phyloP scores from a whole-genome alignment of 2,329 filamentous ascomycete species.

The Macrophomina tecta region DNA sequence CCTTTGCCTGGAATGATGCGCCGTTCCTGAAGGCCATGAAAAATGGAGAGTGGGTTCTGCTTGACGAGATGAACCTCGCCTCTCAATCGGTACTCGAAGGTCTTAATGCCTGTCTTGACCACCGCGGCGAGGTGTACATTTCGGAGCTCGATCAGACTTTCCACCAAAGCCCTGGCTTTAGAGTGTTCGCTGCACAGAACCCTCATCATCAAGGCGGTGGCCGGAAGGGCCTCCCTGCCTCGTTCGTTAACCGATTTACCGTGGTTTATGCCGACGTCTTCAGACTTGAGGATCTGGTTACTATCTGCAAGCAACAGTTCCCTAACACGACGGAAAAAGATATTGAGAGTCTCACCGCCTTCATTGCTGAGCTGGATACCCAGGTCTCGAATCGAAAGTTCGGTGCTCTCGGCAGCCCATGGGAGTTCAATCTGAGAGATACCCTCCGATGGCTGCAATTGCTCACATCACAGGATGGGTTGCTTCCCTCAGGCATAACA shows the following conservation, averaged over 20 bases:
- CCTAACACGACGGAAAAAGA: slow-evolving; percentile 65
- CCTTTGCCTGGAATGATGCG: slow-evolving; percentile 94
- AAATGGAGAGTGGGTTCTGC: slow-evolving; percentile 90
- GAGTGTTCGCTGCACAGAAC: slow-evolving; percentile 96
- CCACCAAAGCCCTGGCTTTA: slow-evolving; percentile 84
- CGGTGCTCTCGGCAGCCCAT: slow-evolving; percentile 72
- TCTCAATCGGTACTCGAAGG: slow-evolving; percentile 97
- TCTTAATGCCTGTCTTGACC: slow-evolving; percentile 93
- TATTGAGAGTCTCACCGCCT: slow-evolving; percentile 73
- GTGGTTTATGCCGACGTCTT: slow-evolving; percentile 97
- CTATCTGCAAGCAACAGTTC: slow-evolving; percentile 82
- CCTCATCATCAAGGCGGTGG: slow-evolving; percentile 97
- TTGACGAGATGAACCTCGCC: slow-evolving; percentile 98
- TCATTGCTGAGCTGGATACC: slow-evolving; percentile 80
- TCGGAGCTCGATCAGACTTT: slow-evolving; percentile 96
- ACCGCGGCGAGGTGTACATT: slow-evolving; percentile 93
- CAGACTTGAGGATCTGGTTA: slow-evolving; percentile 75
- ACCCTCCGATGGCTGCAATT: slow-evolving; percentile 86
- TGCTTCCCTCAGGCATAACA: slow-evolving; percentile 65
- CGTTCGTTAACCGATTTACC: slow-evolving; percentile 97
- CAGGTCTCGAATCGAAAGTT: slow-evolving; percentile 66
- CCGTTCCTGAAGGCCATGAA: slow-evolving; percentile 98
- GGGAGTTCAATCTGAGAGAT: slow-evolving; percentile 95
- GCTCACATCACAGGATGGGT: slow-evolving; percentile 63
- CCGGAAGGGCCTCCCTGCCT: slow-evolving; percentile 89